Conservation (phyloP, 495 filamentous ascomycete species). For the Echria macrotheca region DNA sequence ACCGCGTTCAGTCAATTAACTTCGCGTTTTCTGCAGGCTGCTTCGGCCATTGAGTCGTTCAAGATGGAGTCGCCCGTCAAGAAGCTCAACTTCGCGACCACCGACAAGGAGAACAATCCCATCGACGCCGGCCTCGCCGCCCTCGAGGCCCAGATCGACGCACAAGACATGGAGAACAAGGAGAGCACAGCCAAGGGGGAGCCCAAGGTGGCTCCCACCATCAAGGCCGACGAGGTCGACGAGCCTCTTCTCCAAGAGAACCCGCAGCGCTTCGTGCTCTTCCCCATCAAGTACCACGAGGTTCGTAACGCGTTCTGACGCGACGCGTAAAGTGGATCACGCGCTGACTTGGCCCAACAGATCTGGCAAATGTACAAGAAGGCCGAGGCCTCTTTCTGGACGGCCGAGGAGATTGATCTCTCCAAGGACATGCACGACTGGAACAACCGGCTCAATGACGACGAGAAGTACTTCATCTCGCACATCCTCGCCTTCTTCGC, state of each 20-base stretch:
- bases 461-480: constrained; percentile 96
- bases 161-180: constrained; percentile 45
- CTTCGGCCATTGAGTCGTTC: constrained; percentile 75
- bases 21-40: constrained; percentile 52
- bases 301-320: constrained; percentile 56
- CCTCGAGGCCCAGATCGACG: constrained; percentile 50
- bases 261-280: constrained; percentile 91
- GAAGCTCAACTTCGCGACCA: constrained; percentile 71
- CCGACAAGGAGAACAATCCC: constrained; percentile 79
- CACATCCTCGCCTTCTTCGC: constrained; percentile 99
- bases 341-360: constrained; percentile 42
- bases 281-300: constrained; percentile 99
- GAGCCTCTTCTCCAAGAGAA: constrained; percentile 96
- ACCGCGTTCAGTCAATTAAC: constrained; percentile 11
- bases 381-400: constrained; percentile 99
- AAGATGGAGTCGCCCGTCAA: constrained; percentile 92
- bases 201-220: constrained; percentile 51
- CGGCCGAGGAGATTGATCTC: constrained; percentile 97
- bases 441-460: constrained; percentile 94
- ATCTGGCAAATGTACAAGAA: constrained; percentile 99
- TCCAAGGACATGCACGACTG: constrained; percentile 98
- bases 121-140: constrained; percentile 51
- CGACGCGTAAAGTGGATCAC: constrained; percentile 64
- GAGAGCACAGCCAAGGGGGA: constrained; percentile 37
- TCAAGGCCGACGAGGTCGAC: constrained; percentile 67